Percentiles rank a stretch among this genome's conserved stretches.
Evolutionary conservation across 164 flowering plant genomes (phyloP).

Genomic region (Aristolochia contorta): DNA sequence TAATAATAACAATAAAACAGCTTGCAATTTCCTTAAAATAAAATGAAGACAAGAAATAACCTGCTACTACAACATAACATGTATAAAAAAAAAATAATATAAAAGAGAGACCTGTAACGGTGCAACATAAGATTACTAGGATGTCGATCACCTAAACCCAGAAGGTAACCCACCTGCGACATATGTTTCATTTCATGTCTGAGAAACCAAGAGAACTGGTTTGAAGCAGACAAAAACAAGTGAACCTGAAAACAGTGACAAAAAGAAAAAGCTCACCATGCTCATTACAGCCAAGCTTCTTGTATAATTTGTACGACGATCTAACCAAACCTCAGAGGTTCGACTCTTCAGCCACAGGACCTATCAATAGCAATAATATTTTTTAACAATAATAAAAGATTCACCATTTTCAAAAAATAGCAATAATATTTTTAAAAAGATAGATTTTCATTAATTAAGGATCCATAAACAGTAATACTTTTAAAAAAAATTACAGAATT

Average conservation of each 20-base stretch:
- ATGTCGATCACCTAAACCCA: slow-evolving; percentile 98
- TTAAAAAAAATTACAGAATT: too few species aligned
- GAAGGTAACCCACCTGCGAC: slow-evolving; percentile 92
- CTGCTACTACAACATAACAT: too few species aligned
- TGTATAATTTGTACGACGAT: slow-evolving; percentile 92
- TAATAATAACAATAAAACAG: too few species aligned
- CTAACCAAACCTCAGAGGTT: slow-evolving; percentile 95
- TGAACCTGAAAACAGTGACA: background rate
- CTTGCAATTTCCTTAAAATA: too few species aligned
- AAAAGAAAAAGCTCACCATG: slow-evolving; percentile 49
- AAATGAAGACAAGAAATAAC: too few species aligned
- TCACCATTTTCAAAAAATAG: too few species aligned
- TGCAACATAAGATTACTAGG: slow-evolving; percentile 98
- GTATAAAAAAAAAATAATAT: background rate
- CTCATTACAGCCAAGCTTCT: slow-evolving; percentile 99
- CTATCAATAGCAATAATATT: slow-evolving; percentile 20
- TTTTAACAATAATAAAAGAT: too few species aligned
- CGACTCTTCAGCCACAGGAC: slow-evolving; percentile 98
- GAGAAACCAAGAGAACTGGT: background rate
- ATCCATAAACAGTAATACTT: too few species aligned
- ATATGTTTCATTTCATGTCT: slow-evolving; percentile 6
- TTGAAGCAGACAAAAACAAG: background rate
- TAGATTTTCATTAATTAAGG: too few species aligned
- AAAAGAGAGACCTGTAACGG: slow-evolving; percentile 62
- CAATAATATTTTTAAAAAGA: background rate